Evolutionary conservation across 768 basidiomycete species (phyloP).

Genomic region (Suillus occidentalis): DNA sequence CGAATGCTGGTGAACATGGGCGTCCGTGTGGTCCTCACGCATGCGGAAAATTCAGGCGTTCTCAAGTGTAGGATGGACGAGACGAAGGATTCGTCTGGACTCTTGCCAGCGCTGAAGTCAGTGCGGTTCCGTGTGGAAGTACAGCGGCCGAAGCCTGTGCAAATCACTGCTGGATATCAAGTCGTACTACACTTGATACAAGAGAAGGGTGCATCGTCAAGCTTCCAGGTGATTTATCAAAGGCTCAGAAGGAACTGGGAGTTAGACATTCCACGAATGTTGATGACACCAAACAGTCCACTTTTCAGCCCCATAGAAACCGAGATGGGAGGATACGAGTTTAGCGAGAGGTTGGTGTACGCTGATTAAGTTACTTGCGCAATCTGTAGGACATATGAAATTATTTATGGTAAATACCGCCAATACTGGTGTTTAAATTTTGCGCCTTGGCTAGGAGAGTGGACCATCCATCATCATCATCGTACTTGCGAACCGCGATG

Average conservation of each 20-base stretch:
- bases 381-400: conserved; percentile 17
- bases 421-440: conserved; percentile 5
- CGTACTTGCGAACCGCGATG: conserved; percentile 37
- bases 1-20: conserved; percentile 71
- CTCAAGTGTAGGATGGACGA: conserved; percentile 81
- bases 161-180: conserved; percentile 47
- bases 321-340: conserved; percentile 27
- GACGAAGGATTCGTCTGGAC: conserved; percentile 52
- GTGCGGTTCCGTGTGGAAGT: conserved; percentile 86
- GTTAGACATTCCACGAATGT: conserved; percentile 42
- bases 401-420: conserved; percentile 4
- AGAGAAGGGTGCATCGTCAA: conserved; percentile 85
- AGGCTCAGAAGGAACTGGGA: conserved; percentile 72
- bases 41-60: conserved; percentile 60
- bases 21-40: conserved; percentile 63
- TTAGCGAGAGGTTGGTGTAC: conserved; percentile 36
- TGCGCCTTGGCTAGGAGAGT: conserved; percentile 13
- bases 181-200: conserved; percentile 68
- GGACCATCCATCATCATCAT: conserved; percentile 39
- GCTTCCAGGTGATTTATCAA: conserved; percentile 73
- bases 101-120: conserved; percentile 58
- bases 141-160: conserved; percentile 39
- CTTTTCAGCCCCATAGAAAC: conserved; percentile 30
- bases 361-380: conserved; percentile 21
- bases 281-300: conserved; percentile 17